Base-by-base conservation (phyloP, 305 asterid species). In the Ajuga reptans region DNA sequence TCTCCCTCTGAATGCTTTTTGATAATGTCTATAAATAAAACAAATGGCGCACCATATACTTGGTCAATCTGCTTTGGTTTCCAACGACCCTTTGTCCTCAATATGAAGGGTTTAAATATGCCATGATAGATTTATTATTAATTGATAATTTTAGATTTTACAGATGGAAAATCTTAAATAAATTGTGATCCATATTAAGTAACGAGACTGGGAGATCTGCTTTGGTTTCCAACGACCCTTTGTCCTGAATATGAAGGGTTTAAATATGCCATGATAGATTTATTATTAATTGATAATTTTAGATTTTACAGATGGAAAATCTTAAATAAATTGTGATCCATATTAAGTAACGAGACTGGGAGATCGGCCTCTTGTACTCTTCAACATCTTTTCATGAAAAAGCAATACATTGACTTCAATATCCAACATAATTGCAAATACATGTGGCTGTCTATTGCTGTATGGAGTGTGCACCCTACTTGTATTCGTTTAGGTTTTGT, bases 1-100 rank as follows among this genome's bases (percentile, higher is more conserved):
- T 68, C 36, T 45, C 24, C 29, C 64, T 6, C 5, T 15, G 39
- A 50, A n/a, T 59, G 59, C 14, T 74, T 71, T 68, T 63, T 62
- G 7, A 71, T 14, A 9, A 50, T 63, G 39, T 46, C 11, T 51
- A 6, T 17, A 69, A 29, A 33, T 0, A 1, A 29, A 51, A 57
- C 24, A 27, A 45, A 21, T 34, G 62, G 45, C 31, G 45, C 31
- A 36, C 6, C 10, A 17, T 39, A 9, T 36, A 31, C 41, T 52
- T 68, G 17, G 57, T 69, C 21, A 34, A 14, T 43, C 56, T 39
- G 37, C 43, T 64, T 45, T 51, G 39, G 37, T 58, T 69, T 15
- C 6, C 6, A 4, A 27, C n/a, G n/a, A 43, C 8, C 31, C 51
- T 50, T 71, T 21, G 42, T 57, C 15, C 33, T 59, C 47, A 41